These are phyloP conservation scores for Euphrasia arctica DNA, from an alignment of 305 asterid species.

Conservation along the genomic window DNA sequence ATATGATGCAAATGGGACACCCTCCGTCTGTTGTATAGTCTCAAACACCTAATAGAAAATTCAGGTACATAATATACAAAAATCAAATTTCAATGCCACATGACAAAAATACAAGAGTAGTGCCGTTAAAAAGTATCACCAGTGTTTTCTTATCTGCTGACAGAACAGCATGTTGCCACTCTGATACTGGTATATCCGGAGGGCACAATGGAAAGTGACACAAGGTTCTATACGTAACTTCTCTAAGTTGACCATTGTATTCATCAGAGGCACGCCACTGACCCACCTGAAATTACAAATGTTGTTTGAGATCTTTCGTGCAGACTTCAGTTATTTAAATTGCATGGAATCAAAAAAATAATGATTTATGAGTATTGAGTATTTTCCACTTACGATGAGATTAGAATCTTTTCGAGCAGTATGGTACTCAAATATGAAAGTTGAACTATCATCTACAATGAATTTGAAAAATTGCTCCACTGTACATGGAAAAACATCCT, in stretches of 20 bases:
- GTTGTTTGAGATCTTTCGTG: conserved; percentile 18
- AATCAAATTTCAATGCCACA: conserved; percentile 22
- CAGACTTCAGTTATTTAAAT: conserved; percentile 19
- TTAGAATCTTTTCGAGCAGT: conserved; percentile 70
- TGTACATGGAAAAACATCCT: conserved; percentile 84
- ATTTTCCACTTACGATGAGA: conserved; percentile 56
- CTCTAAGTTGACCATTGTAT: conserved; percentile 85
- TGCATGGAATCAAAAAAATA: conserved; percentile 12
- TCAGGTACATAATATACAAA: conserved; percentile 17
- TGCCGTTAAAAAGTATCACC: conserved; percentile 37
- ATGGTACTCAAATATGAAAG: conserved; percentile 73
- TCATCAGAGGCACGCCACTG: conserved; percentile 78
- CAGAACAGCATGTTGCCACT: conserved; percentile 66
- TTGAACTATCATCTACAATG: conserved; percentile 71
- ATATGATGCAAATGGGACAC: conserved; percentile 90
- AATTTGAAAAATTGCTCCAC: conserved; percentile 76
- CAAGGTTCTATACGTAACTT: conserved; percentile 66
- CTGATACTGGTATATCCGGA: conserved; percentile 89
- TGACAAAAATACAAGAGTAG: not conserved
- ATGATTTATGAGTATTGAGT: not conserved
- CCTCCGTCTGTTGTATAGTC: conserved; percentile 88
- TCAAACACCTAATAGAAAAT: conserved; percentile 66
- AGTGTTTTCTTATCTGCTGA: conserved; percentile 65
- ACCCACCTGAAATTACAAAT: conserved; percentile 55
- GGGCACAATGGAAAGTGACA: conserved; percentile 95